Conservation (phyloP, 176 grass and related monocot species). For the Phoenix roebelenii region DNA sequence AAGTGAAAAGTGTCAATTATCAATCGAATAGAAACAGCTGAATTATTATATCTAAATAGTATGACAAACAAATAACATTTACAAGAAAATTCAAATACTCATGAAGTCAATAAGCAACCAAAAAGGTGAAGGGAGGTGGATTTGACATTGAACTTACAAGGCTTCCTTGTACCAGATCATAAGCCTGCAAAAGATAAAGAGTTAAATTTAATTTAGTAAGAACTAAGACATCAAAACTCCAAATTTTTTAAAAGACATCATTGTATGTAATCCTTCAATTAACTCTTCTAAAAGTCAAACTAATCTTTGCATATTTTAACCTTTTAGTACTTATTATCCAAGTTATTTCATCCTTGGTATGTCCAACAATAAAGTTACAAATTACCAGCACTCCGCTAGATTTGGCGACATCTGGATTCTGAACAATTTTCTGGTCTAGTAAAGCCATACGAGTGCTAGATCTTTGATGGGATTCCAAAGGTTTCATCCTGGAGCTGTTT, state of each 20-base stretch:
- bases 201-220: conserved; percentile 14
- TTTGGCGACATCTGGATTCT: conserved; percentile 33
- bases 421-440: conserved; percentile 32
- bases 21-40: too few species aligned
- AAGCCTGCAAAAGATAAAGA: conserved; percentile 49
- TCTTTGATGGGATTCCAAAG: conserved; percentile 23
- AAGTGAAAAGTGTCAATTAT: too few species aligned
- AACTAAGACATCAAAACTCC: neutral
- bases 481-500: conserved; percentile 23
- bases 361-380: neutral
- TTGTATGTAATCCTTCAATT: too few species aligned
- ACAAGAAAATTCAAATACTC: neutral
- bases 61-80: neutral
- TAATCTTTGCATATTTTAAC: too few species aligned
- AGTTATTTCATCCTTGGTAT: neutral
- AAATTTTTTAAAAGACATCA: conserved; percentile 3
- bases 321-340: too few species aligned
- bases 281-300: too few species aligned
- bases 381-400: conserved; percentile 59
- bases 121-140: conserved; percentile 1
- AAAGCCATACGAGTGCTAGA: conserved; percentile 45
- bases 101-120: neutral
- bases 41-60: neutral
- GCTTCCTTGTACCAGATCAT: conserved; percentile 85
- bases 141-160: conserved; percentile 46